Conservation (phyloP, 2,329 filamentous ascomycete species). For the Fusarium austroafricanum region DNA sequence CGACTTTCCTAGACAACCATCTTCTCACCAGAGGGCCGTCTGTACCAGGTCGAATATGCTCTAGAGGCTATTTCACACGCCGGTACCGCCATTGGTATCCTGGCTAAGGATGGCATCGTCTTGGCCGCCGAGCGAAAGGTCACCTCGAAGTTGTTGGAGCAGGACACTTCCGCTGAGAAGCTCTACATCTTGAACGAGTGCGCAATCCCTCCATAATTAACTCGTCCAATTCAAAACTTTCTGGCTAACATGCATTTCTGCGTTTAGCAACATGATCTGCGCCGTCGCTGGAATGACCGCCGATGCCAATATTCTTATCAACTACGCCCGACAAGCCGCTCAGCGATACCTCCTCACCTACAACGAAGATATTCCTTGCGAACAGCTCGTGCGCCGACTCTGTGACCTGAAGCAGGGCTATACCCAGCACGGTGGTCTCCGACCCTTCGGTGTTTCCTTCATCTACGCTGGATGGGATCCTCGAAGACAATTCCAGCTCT, state of each 20-base stretch:
- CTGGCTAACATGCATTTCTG: constrained; percentile 17
- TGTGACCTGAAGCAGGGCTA: constrained; percentile 99
- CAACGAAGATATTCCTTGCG: constrained; percentile 99
- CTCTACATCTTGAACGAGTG: constrained; percentile 99
- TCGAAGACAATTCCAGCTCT: constrained; percentile 96
- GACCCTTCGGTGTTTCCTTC: constrained; percentile 98
- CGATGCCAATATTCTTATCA: constrained; percentile 99
- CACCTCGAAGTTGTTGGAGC: constrained; percentile 98
- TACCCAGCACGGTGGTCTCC: constrained; percentile 97
- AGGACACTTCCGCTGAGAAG: constrained; percentile 99
- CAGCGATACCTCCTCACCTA: constrained; percentile 98
- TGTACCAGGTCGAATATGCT: constrained; percentile 99
- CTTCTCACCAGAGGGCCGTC: constrained; percentile 97
- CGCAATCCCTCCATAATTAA: constrained; percentile 48
- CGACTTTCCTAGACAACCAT: constrained; percentile 84
- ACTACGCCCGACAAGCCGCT: constrained; percentile 96
- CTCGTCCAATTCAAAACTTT: neutral
- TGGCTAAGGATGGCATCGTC: constrained; percentile 98
- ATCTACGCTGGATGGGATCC: constrained; percentile 99
- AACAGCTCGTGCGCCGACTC: constrained; percentile 94
- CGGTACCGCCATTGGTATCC: constrained; percentile 94
- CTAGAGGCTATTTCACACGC: constrained; percentile 99
- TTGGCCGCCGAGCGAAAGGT: constrained; percentile 98
- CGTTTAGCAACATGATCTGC: constrained; percentile 96
- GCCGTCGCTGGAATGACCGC: constrained; percentile 99